These are phyloP conservation scores for Neocucurbitaria cava DNA, from an alignment of 2,329 filamentous ascomycete species.

Conservation along the genomic window DNA sequence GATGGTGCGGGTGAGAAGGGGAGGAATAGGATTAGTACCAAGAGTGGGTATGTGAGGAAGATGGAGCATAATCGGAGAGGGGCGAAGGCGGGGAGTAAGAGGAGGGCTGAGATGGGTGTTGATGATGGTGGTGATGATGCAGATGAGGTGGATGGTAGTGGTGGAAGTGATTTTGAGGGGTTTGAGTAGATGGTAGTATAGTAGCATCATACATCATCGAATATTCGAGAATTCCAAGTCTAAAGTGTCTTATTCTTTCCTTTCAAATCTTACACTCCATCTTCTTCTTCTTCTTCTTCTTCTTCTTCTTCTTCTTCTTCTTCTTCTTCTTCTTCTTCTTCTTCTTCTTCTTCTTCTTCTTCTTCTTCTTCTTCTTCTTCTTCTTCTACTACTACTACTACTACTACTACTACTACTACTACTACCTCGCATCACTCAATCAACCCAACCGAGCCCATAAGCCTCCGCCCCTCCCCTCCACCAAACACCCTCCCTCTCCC, in stretches of 20 bases:
- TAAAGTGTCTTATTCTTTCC: too few species aligned
- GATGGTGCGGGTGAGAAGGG: conserved; percentile 30
- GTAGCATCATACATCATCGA: neutral
- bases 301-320: too few species aligned
- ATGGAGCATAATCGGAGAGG: conserved; percentile 71
- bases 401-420: too few species aligned
- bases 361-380: too few species aligned
- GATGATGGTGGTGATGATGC: conserved; percentile 21
- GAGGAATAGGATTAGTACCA: conserved; percentile 75
- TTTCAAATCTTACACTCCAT: too few species aligned
- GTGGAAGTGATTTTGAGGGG: conserved; percentile 51
- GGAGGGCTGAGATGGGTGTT: conserved; percentile 29
- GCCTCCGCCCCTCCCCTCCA: conserved; percentile 73
- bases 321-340: too few species aligned
- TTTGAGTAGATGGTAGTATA: conserved; percentile 38
- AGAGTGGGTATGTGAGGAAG: conserved; percentile 76
- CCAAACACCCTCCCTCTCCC: conserved; percentile 73
- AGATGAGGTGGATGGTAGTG: conserved; percentile 16
- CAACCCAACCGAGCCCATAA: conserved; percentile 59
- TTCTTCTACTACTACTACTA: too few species aligned
- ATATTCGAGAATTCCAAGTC: neutral
- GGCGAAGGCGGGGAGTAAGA: conserved; percentile 49
- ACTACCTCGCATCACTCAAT: too few species aligned
- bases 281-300: too few species aligned
- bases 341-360: too few species aligned